Evolutionary conservation across 1,284 basidiomycete species (phyloP), one percentile per base, ranked within the genome.

Genomic region (Cystobasidium slooffiae): DNA sequence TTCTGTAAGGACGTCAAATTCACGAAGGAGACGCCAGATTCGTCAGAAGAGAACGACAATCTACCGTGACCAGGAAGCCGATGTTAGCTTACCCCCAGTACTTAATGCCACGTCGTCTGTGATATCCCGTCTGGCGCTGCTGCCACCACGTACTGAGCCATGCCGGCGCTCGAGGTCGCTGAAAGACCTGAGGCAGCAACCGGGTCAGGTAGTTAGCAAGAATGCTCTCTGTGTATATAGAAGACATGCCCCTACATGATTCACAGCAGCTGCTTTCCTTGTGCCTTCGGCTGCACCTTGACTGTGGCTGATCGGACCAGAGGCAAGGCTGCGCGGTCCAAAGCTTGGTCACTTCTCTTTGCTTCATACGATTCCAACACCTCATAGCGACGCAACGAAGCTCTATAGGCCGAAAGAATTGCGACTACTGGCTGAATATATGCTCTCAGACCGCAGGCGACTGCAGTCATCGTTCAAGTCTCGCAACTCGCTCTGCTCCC

Each of bases 121-220:
- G 24, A 31, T 43, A 58, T 62, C 62, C 37, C 64, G 52, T 24
- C 72, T 52, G 31, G 41, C 56, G 24, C 56, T 43, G 24, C 56
- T 43, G 24, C 68, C 59, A 47, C 59, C 51, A 16, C 53, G 39
- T n/a, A 22, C 47, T 41, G 61, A 64, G 9, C 61, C 68, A 10
- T 62, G 58, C 9, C 72, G 65, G 8, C 72, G 72, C 58, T 74
- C 72, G n/a, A 74, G 61, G 51, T 74, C 72, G 56, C 65, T 74
- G 72, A 74, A 74, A 6, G 72, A 74, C 72, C 70, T 73, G 63
- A 55, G 24, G 10, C 4, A 14, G 18, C 18, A 8, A n/a, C 22
- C 56, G 12, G 39, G 14, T 58, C 7, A 22, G 37, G 44, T 49
- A 43, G 41, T n/a, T 16, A 31, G 24, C 24, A 67, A 31, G 12